These are phyloP conservation scores for Didymella segeticola DNA, from an alignment of 2,329 filamentous ascomycete genomes.

Conservation along the genomic window DNA sequence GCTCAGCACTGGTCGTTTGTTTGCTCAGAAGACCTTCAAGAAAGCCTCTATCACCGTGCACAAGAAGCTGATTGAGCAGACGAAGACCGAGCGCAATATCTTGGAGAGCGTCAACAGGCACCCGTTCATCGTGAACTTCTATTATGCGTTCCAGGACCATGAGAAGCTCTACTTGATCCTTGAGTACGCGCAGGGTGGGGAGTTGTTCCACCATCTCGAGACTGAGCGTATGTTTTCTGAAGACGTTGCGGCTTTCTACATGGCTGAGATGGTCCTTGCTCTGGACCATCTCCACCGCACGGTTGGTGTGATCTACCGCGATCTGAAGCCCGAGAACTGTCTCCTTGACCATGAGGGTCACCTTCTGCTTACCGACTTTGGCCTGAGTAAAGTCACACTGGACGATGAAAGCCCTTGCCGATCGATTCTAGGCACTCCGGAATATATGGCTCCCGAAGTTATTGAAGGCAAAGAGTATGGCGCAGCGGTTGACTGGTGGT, in stretches of 20 bases:
- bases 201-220: slow-evolving; percentile 93
- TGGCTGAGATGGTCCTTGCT: slow-evolving; percentile 96
- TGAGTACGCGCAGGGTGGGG: slow-evolving; percentile 95
- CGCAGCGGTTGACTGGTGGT: slow-evolving; percentile 98
- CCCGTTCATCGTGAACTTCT: slow-evolving; percentile 97
- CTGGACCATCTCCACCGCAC: slow-evolving; percentile 91
- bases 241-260: slow-evolving; percentile 90
- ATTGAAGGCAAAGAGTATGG: slow-evolving; percentile 88
- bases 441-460: slow-evolving; percentile 99
- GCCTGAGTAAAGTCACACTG: slow-evolving; percentile 90
- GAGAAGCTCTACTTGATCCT: slow-evolving; percentile 97
- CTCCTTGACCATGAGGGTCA: slow-evolving; percentile 91
- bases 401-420: slow-evolving; percentile 77
- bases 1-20: slow-evolving; percentile 82
- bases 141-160: slow-evolving; percentile 97
- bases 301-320: slow-evolving; percentile 93
- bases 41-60: slow-evolving; percentile 95
- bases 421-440: slow-evolving; percentile 91
- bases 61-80: slow-evolving; percentile 95
- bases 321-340: slow-evolving; percentile 97
- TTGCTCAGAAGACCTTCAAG: slow-evolving; percentile 98
- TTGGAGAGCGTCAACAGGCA: slow-evolving; percentile 95
- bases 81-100: slow-evolving; percentile 93
- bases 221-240: slow-evolving; percentile 96
- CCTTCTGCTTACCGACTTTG: slow-evolving; percentile 93